A percentile compares a stretch with the other conserved stretches of the same genome.
These are phyloP conservation scores for Kodamaea sagamina DNA, from an alignment of 805 yeast species.

Conservation along the genomic window DNA sequence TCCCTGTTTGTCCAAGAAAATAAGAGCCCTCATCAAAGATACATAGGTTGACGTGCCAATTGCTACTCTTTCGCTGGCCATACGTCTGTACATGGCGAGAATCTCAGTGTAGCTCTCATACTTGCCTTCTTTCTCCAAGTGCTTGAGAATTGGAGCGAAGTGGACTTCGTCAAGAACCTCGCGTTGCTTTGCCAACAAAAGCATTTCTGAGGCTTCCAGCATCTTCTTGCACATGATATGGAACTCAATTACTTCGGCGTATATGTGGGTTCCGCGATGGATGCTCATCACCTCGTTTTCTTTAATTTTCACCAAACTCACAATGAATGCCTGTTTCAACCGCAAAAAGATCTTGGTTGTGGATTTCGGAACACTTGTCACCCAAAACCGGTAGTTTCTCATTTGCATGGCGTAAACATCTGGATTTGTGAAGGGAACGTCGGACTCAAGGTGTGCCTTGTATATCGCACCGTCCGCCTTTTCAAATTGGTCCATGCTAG, in stretches of 20 bases:
- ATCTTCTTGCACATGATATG: conserved; percentile 19
- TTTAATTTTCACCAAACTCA: conserved; percentile 14
- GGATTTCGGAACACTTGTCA: conserved; percentile 13
- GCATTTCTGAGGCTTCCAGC: conserved; percentile 23
- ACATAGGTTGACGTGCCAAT: conserved; percentile 33
- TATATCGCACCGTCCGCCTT: conserved; percentile 34
- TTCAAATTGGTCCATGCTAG: conserved; percentile 31
- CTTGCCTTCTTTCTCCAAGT: conserved; percentile 19
- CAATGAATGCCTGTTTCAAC: conserved; percentile 17
- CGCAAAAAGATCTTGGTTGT: conserved; percentile 13
- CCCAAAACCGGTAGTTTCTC: conserved; percentile 35
- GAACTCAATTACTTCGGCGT: conserved; percentile 30
- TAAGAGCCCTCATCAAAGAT: conserved; percentile 32
- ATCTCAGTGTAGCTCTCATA: conserved; percentile 25
- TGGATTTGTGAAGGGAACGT: conserved; percentile 32
- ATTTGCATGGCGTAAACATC: conserved; percentile 31
- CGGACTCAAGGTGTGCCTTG: conserved; percentile 33
- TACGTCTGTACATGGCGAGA: conserved; percentile 33
- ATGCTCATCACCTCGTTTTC: conserved; percentile 14
- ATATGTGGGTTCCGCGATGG: conserved; percentile 8
- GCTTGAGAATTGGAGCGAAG: conserved; percentile 33
- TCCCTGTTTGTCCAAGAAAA: conserved; percentile 26
- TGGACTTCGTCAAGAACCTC: conserved; percentile 26
- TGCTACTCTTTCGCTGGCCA: conserved; percentile 30
- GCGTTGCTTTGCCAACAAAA: conserved; percentile 19